phyloP scores from a whole-genome alignment of 257 asterid genomes.

The Eustoma russellianum region DNA sequence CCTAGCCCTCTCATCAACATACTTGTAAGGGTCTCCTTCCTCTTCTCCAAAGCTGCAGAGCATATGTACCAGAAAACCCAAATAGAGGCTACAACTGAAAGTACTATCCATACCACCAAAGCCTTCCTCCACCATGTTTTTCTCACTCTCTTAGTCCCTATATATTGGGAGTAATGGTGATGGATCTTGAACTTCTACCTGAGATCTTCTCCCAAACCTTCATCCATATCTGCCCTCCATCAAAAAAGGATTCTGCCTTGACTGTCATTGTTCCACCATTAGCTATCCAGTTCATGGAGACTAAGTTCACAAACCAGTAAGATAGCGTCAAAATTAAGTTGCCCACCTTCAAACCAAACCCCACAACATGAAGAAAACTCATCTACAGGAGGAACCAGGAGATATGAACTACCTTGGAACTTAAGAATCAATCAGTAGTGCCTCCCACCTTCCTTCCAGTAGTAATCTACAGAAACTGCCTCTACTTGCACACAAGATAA shows the following conservation, averaged over 20 bases:
- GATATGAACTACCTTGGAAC: constrained; percentile 6
- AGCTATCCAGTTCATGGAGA: constrained; percentile 63
- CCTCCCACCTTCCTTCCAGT: constrained; percentile 4
- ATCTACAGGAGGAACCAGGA: constrained; percentile 31
- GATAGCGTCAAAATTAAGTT: constrained; percentile 61
- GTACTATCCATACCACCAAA: constrained; percentile 40
- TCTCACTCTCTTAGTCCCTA: constrained; percentile 38
- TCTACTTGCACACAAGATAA: constrained; percentile 9
- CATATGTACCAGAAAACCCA: constrained; percentile 46
- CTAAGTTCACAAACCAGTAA: constrained; percentile 56
- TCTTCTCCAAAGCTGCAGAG: constrained; percentile 53
- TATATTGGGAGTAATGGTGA: constrained; percentile 42
- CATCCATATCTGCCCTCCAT: constrained; percentile 53
- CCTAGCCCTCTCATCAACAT: constrained; percentile 97
- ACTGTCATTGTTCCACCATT: constrained; percentile 61
- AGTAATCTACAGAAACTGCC: constrained; percentile 15
- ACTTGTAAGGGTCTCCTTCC: constrained; percentile 78
- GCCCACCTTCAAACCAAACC: constrained; percentile 80
- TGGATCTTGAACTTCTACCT: constrained; percentile 43
- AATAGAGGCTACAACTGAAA: constrained; percentile 29
- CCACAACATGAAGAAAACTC: constrained; percentile 71
- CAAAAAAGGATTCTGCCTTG: constrained; percentile 44
- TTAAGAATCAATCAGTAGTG: constrained; percentile 9
- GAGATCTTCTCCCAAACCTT: constrained; percentile 49
- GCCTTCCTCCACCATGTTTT: constrained; percentile 57